Evolutionary conservation across 495 filamentous ascomycete species (phyloP).

Genomic region (Podospora tetraspora): DNA sequence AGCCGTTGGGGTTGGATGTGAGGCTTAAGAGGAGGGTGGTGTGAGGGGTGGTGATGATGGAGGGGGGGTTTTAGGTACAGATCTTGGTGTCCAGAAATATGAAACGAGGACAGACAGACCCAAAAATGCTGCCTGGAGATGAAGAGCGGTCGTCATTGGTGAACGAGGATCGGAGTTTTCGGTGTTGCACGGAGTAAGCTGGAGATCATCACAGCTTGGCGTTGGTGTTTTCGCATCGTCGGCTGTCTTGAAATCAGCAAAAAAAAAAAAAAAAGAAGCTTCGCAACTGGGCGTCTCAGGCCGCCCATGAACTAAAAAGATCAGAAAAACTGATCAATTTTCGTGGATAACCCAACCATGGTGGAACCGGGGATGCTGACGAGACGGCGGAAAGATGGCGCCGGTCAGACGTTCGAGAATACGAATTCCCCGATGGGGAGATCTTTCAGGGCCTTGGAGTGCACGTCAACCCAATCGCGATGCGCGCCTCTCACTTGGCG

Average conservation of each 20-base stretch:
- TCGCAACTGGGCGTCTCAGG: no score
- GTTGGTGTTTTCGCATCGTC: neutral
- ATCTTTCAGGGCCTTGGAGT: neutral
- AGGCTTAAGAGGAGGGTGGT: constrained; percentile 45
- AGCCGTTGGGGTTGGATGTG: constrained; percentile 71
- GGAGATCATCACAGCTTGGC: neutral
- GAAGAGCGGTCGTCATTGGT: neutral
- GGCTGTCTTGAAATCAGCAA: neutral
- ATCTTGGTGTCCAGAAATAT: neutral
- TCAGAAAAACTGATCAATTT: neutral
- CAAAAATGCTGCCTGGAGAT: neutral
- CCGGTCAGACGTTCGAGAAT: neutral
- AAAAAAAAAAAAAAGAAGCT: neutral
- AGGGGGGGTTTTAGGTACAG: neutral
- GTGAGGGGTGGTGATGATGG: neutral
- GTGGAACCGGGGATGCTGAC: neutral
- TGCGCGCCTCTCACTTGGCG: neutral
- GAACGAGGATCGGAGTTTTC: neutral
- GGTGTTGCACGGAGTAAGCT: neutral
- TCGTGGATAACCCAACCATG: neutral
- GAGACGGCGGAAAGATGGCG: neutral
- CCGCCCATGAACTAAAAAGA: neutral
- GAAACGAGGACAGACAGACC: neutral
- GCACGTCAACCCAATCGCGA: neutral
- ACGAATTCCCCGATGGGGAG: neutral